Evolutionary conservation across 495 filamentous ascomycete genomes (phyloP), one percentile per base, ranked within the genome.

Genomic region (Aspergillus steynii): DNA sequence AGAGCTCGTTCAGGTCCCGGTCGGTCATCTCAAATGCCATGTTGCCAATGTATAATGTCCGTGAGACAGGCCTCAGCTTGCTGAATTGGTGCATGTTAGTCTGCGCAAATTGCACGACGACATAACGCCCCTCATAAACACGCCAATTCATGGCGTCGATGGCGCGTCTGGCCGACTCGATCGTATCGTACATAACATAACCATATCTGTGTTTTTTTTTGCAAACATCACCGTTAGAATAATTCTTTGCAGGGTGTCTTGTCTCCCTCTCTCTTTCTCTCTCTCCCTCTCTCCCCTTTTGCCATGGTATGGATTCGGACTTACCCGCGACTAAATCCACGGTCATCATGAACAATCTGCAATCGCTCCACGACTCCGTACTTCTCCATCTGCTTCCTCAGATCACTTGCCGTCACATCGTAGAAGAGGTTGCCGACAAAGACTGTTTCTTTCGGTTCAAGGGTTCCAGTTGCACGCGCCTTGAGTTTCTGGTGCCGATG

Each of bases 11-110:
- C 31, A 99, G 77, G 64, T 99, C 95, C 45, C 83, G 84, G 65
- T 97, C 95, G 3, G 90, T 89, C 77, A 94, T 87, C 73, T 97
- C 90, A 66, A 90, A 97, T 42, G 90, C 84, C 69, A 99, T 86
- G 74, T 96, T 95, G 59, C 95, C 95, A 62, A 99, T 83, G 74
- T 88, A 97, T 37, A 99, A 80, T 5, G 87, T 90, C 55, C 79
- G 82, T 26, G 85, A 85, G 14, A 88, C 86, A 25, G 74, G 63
- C 42, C 71, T 49, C 20, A 37, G 47, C 4, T 56, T 10, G 3
- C 61, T 47, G 25, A 59, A 55, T 20, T 47, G 48, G 15, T 61
- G 31, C 61, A 77, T 66, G 10, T 64, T 67, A 65, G 80, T 85
- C 47, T 71, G 71, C 9, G 78, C 73, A 56, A 65, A 80, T 63